Evolutionary conservation across 148 eudicot species (phyloP).

Genomic region (Persicaria maculosa): DNA sequence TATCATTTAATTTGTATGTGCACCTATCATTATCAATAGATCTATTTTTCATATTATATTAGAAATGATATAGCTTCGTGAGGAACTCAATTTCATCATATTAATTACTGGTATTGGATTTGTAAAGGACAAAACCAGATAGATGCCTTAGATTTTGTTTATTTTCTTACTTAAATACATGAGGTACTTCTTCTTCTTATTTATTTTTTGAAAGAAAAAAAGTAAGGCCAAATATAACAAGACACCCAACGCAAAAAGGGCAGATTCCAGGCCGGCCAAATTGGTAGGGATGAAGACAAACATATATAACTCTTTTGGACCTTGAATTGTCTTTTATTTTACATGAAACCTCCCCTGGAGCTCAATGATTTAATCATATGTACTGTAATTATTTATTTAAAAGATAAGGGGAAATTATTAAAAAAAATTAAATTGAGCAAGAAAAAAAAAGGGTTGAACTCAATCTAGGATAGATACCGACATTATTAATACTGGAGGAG

Average conservation of each 20-base stretch:
- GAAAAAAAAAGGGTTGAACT: neutral
- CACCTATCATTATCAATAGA: too few relatives aligned
- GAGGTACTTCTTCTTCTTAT: too few relatives aligned
- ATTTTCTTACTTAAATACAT: neutral
- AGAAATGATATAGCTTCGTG: neutral
- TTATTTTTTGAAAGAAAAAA: too few relatives aligned
- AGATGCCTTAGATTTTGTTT: neutral
- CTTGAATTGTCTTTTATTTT: neutral
- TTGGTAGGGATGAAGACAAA: neutral
- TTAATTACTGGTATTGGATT: neutral
- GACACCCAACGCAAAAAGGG: neutral
- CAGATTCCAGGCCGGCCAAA: neutral
- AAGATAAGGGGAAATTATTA: neutral
- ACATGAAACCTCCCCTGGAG: neutral
- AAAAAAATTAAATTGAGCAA: too few relatives aligned
- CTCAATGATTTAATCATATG: conserved; percentile 1
- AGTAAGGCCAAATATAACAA: neutral
- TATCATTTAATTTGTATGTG: too few relatives aligned
- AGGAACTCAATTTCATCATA: neutral
- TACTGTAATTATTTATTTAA: neutral
- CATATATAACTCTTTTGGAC: neutral
- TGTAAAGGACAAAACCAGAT: neutral
- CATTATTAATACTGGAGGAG: neutral
- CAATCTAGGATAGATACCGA: conserved; percentile 8
- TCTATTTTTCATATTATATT: too few relatives aligned